These are phyloP conservation scores for Volvariella volvacea DNA, from an alignment of 1,284 basidiomycete genomes.

Conservation along the genomic window DNA sequence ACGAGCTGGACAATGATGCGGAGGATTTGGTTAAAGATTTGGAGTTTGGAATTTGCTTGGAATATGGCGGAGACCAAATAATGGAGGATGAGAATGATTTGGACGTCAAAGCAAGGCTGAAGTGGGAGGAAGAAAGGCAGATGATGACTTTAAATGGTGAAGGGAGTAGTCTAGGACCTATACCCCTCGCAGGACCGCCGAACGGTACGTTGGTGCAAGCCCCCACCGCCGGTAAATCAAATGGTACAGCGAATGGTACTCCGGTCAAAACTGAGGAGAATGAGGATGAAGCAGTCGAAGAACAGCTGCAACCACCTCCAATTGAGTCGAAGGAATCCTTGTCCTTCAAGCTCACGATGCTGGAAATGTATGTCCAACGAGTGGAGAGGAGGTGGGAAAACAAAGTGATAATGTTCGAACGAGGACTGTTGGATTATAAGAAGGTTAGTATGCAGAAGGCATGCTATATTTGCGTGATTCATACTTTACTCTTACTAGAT, in stretches of 20 bases:
- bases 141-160: slow-evolving; percentile 13
- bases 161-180: too few species aligned
- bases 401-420: slow-evolving; percentile 91
- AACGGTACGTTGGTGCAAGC: slow-evolving; percentile 8
- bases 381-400: slow-evolving; percentile 84
- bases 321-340: slow-evolving; percentile 86
- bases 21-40: slow-evolving; percentile 95
- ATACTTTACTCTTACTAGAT: slow-evolving; percentile 45
- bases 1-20: slow-evolving; percentile 94
- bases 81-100: slow-evolving; percentile 66
- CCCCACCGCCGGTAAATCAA: slow-evolving; percentile 42
- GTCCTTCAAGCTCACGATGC: slow-evolving; percentile 83
- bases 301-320: slow-evolving; percentile 64
- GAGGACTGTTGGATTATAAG: slow-evolving; percentile 90
- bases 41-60: slow-evolving; percentile 85
- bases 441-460: slow-evolving; percentile 48
- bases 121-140: slow-evolving; percentile 60
- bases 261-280: slow-evolving; percentile 30
- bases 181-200: background rate
- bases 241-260: slow-evolving; percentile 40
- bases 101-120: slow-evolving; percentile 62
- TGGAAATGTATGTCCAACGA: slow-evolving; percentile 91
- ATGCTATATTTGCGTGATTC: slow-evolving; percentile 1
- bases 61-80: slow-evolving; percentile 84
- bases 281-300: slow-evolving; percentile 44